Conservation (phyloP, 352 stramenopile genomes). For the Thalassiosira mediterranea region DNA sequence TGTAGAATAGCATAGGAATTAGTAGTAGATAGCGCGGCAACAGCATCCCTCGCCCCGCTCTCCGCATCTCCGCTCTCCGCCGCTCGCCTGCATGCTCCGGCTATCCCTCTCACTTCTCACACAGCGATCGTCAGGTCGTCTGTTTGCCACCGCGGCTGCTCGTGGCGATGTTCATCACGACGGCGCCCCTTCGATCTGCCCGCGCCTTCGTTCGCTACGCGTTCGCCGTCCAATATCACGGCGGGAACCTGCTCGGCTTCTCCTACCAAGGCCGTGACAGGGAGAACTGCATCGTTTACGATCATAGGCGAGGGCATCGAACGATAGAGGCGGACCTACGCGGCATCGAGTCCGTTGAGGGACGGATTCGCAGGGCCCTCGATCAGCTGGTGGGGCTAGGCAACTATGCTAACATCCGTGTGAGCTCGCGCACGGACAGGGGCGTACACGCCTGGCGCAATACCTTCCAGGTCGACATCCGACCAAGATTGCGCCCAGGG, state of each 20-base stretch:
- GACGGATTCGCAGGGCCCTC: conserved; percentile 62
- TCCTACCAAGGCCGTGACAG: conserved; percentile 58
- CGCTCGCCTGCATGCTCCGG: neutral
- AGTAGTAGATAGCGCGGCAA: no score
- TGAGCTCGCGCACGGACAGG: conserved; percentile 77
- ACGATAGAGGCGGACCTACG: conserved; percentile 58
- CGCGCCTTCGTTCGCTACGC: conserved; percentile 62
- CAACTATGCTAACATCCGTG: conserved; percentile 72
- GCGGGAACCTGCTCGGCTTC: conserved; percentile 70
- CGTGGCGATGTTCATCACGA: neutral
- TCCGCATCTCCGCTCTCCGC: neutral
- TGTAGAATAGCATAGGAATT: no score
- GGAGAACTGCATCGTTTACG: conserved; percentile 63
- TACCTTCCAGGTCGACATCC: conserved; percentile 80
- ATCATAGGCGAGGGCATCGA: conserved; percentile 42
- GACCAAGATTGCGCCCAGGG: conserved; percentile 9
- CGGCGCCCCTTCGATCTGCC: neutral
- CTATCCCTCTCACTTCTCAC: neutral
- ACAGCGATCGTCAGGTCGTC: neutral
- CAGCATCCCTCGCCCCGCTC: no score
- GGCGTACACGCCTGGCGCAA: conserved; percentile 81
- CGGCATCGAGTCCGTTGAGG: conserved; percentile 68
- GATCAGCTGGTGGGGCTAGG: conserved; percentile 43
- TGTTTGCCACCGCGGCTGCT: neutral
- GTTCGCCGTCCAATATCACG: conserved; percentile 78